phyloP scores from a whole-genome alignment of 2,329 filamentous ascomycete genomes.

The Pleoardoris graminearum region DNA sequence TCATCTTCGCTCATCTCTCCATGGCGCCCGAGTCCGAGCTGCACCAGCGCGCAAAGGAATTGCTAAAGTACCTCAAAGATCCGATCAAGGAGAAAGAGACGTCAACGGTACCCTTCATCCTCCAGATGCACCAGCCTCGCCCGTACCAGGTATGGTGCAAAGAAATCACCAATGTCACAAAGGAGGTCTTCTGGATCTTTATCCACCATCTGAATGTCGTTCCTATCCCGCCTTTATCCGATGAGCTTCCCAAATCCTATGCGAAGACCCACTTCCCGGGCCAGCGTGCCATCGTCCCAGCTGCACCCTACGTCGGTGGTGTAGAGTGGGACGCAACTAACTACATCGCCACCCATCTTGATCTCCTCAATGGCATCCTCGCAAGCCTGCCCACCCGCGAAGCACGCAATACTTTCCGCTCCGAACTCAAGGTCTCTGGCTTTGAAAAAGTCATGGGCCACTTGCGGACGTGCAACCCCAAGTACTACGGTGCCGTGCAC shows the following conservation, averaged over 20 bases:
- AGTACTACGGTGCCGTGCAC: constrained; percentile 93
- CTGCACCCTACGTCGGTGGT: constrained; percentile 92
- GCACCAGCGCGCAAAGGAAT: constrained; percentile 69
- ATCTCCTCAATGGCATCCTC: constrained; percentile 87
- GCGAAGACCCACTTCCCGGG: constrained; percentile 76
- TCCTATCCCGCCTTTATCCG: constrained; percentile 56
- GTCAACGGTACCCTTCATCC: constrained; percentile 79
- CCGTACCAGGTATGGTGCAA: constrained; percentile 95
- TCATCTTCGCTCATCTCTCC: constrained; percentile 87
- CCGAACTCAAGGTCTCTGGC: constrained; percentile 77
- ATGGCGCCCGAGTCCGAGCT: constrained; percentile 60
- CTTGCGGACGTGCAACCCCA: constrained; percentile 91
- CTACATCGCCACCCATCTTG: constrained; percentile 89
- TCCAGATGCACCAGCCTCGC: constrained; percentile 82
- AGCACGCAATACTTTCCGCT: constrained; percentile 78
- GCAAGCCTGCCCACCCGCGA: constrained; percentile 72
- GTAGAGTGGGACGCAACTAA: constrained; percentile 99
- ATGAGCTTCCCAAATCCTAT: constrained; percentile 42
- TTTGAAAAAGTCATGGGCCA: constrained; percentile 88
- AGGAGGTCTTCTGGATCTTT: constrained; percentile 99
- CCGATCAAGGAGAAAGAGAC: constrained; percentile 71
- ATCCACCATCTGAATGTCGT: constrained; percentile 91
- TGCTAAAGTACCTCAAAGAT: constrained; percentile 80
- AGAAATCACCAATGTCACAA: constrained; percentile 88
- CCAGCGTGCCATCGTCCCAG: constrained; percentile 85